Conservation (phyloP, 129 eudicot genomes). For the Chrysanthemum seticuspe region DNA sequence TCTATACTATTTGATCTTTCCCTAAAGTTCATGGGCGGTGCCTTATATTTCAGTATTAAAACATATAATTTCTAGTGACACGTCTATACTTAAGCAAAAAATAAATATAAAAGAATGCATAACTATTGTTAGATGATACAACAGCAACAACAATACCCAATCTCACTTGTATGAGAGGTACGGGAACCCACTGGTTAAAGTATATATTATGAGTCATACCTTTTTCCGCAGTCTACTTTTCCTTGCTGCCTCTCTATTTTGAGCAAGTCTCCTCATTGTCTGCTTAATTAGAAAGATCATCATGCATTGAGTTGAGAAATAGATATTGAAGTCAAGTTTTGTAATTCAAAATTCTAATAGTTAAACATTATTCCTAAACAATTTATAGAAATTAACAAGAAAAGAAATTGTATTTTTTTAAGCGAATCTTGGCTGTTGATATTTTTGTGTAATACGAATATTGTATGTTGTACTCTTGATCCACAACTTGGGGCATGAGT, state of each 20-base stretch:
- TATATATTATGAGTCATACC: slow-evolving; percentile 21
- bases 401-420: too few species aligned
- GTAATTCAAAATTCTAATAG: neutral
- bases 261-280: slow-evolving; percentile 80
- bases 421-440: too few species aligned
- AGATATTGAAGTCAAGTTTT: neutral
- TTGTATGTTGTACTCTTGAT: neutral
- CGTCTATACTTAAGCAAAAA: neutral
- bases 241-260: slow-evolving; percentile 78
- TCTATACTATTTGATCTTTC: neutral
- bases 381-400: too few species aligned
- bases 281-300: slow-evolving; percentile 28
- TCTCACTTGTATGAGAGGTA: neutral
- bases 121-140: neutral
- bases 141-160: neutral
- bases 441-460: too few species aligned
- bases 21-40: neutral
- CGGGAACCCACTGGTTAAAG: neutral
- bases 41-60: neutral
- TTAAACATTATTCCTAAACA: too few species aligned
- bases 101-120: neutral
- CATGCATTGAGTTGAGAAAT: neutral
- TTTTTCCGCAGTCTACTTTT: slow-evolving; percentile 69
- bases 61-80: neutral
- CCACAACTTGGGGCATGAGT: neutral